Evolutionary conservation across 1,284 basidiomycete species (phyloP).

Genomic region (Trametes versicolor): DNA sequence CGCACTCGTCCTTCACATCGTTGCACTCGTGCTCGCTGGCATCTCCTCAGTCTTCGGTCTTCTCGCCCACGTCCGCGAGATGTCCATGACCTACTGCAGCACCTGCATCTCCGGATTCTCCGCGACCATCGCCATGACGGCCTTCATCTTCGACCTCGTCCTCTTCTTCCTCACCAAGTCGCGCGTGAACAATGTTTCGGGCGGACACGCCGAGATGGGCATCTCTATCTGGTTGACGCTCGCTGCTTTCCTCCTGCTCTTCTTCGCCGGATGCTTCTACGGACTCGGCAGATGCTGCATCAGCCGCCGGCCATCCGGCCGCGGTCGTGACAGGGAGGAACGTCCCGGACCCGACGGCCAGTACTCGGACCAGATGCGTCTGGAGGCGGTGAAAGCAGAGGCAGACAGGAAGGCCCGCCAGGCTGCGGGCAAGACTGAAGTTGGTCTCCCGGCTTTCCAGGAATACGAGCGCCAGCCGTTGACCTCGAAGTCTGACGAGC

Average conservation of each 20-base stretch:
- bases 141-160: conserved; percentile 88
- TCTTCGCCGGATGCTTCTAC: conserved; percentile 89
- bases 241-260: conserved; percentile 83
- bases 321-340: conserved; percentile 35
- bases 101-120: conserved; percentile 84
- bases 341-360: conserved; percentile 42
- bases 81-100: conserved; percentile 87
- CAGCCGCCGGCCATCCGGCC: conserved; percentile 57
- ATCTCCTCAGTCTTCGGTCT: conserved; percentile 81
- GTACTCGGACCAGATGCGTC: conserved; percentile 71
- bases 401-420: conserved; percentile 79
- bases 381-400: conserved; percentile 86
- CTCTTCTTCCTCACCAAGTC: conserved; percentile 87
- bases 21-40: conserved; percentile 79
- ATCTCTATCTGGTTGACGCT: conserved; percentile 88
- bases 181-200: conserved; percentile 73
- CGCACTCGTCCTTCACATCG: conserved; percentile 85
- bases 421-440: conserved; percentile 58
- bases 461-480: conserved; percentile 74
- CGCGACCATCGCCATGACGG: conserved; percentile 76
- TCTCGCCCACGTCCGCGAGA: conserved; percentile 85
- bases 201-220: conserved; percentile 80
- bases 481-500: conserved; percentile 49
- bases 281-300: conserved; percentile 85
- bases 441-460: conserved; percentile 78